Percentiles rank a stretch among this genome's conserved stretches.
Conservation (phyloP, 257 asterid species). For the Nicotiana undulata region DNA sequence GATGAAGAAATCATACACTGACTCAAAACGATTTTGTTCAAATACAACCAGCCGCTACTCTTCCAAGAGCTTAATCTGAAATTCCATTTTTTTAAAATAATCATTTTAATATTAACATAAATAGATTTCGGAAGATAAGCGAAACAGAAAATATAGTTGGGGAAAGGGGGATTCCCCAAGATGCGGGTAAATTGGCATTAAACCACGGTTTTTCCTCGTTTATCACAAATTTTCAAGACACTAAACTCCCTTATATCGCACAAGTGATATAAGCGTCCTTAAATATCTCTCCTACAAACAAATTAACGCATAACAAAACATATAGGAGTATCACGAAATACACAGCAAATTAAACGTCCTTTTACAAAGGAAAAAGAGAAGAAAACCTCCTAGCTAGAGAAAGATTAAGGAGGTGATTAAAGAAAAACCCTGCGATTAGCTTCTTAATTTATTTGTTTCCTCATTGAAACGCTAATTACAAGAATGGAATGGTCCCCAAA, state of each 20-base stretch:
- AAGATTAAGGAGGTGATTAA: neutral
- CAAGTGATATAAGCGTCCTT: neutral
- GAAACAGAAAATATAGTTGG: neutral
- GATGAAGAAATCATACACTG: no score
- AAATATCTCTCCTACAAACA: neutral
- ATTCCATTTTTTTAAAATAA: neutral
- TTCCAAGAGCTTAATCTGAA: neutral
- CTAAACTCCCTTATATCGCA: neutral
- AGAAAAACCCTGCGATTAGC: neutral
- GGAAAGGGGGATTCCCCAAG: neutral
- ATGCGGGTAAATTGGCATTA: neutral
- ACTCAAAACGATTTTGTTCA: neutral
- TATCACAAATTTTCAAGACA: neutral
- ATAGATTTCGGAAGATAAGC: neutral
- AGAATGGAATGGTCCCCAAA: slow-evolving; percentile 55
- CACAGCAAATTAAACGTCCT: neutral
- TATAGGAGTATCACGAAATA: neutral
- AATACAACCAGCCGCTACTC: neutral
- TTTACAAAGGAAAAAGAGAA: neutral
- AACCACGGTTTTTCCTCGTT: neutral
- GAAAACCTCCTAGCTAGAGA: neutral
- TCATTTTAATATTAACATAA: neutral
- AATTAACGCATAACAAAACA: neutral
- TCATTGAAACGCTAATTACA: neutral
- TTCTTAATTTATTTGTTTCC: neutral